Percentiles rank a stretch among this genome's conserved stretches.
phyloP scores from a whole-genome alignment of 1,139 yeast species.

The Spathaspora jeffriesii region DNA sequence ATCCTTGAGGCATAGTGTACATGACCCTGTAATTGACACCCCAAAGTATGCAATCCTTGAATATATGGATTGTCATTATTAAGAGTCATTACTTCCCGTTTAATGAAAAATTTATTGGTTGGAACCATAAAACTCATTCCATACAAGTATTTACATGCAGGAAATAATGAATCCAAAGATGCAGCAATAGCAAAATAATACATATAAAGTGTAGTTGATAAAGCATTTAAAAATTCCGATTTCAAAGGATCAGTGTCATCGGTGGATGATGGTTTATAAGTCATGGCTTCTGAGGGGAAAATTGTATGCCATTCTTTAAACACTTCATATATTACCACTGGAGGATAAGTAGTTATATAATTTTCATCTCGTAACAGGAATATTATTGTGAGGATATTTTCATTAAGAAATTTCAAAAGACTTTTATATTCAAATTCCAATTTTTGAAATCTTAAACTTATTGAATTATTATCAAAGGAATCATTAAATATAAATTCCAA shows the following conservation, averaged over 20 bases:
- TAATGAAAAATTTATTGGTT: conserved; percentile 12
- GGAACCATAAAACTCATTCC: conserved; percentile 23
- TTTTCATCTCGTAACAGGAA: conserved; percentile 16
- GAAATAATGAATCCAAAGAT: conserved; percentile 26
- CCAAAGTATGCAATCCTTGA: conserved; percentile 11
- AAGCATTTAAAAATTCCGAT: conserved; percentile 16
- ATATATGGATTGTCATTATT: conserved; percentile 13
- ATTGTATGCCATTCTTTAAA: conserved; percentile 23
- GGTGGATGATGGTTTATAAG: conserved; percentile 12
- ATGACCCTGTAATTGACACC: conserved; percentile 23
- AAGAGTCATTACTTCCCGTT: conserved; percentile 16
- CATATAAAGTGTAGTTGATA: conserved; percentile 22
- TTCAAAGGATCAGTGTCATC: conserved; percentile 9
- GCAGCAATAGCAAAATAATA: conserved; percentile 26
- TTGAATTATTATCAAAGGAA: conserved; percentile 6
- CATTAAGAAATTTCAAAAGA: conserved; percentile 14
- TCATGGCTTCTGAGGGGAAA: conserved; percentile 24
- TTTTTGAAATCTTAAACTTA: conserved; percentile 9
- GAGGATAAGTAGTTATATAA: conserved; percentile 20
- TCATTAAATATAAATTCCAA: conserved; percentile 16
- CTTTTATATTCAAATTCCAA: conserved; percentile 14
- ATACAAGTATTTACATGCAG: conserved; percentile 24
- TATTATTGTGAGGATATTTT: conserved; percentile 14
- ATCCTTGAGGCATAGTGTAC: conserved; percentile 27
- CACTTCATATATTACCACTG: conserved; percentile 19